These are phyloP conservation scores for Venturia nashicola DNA, from an alignment of 2,329 filamentous ascomycete genomes.

Conservation along the genomic window DNA sequence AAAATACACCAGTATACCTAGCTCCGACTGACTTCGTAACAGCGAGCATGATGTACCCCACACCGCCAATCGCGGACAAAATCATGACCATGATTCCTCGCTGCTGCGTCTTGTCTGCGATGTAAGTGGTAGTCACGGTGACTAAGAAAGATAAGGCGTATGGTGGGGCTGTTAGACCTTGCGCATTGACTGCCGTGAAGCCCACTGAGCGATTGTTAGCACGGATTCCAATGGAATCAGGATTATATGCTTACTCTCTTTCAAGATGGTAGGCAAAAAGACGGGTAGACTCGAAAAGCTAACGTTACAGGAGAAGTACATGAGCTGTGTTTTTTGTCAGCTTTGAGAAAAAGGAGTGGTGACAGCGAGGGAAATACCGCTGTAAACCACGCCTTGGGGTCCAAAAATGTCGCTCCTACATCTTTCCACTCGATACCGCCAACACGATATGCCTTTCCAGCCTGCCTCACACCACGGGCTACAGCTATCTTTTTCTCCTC, in stretches of 20 bases:
- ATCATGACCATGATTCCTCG: slow-evolving; percentile 56
- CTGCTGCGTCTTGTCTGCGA: slow-evolving; percentile 54
- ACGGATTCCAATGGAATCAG: slow-evolving; percentile 37
- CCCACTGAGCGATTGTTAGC: slow-evolving; percentile 42
- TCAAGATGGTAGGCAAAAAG: slow-evolving; percentile 71
- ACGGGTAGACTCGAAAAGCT: slow-evolving; percentile 80
- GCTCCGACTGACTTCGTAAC: slow-evolving; percentile 26
- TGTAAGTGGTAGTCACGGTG: slow-evolving; percentile 59
- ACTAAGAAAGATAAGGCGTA: slow-evolving; percentile 63
- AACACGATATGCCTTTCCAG: slow-evolving; percentile 19
- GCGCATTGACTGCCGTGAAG: slow-evolving; percentile 52
- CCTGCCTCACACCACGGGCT: slow-evolving; percentile 18
- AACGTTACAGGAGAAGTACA: slow-evolving; percentile 82
- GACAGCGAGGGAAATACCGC: slow-evolving; percentile 33
- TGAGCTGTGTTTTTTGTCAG: slow-evolving; percentile 32
- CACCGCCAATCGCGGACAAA: slow-evolving; percentile 54
- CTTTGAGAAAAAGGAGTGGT: slow-evolving; percentile 18
- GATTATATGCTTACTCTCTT: slow-evolving; percentile 39
- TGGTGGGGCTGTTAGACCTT: slow-evolving; percentile 70
- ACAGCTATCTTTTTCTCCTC: slow-evolving; percentile 46
- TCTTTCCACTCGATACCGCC: slow-evolving; percentile 40
- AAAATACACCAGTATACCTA: slow-evolving; percentile 66
- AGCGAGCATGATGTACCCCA: slow-evolving; percentile 49
- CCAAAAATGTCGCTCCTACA: slow-evolving; percentile 45
- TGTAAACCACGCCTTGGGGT: slow-evolving; percentile 63